Conservation (phyloP, 2,329 filamentous ascomycete species). For the Rutstroemia sp. region DNA sequence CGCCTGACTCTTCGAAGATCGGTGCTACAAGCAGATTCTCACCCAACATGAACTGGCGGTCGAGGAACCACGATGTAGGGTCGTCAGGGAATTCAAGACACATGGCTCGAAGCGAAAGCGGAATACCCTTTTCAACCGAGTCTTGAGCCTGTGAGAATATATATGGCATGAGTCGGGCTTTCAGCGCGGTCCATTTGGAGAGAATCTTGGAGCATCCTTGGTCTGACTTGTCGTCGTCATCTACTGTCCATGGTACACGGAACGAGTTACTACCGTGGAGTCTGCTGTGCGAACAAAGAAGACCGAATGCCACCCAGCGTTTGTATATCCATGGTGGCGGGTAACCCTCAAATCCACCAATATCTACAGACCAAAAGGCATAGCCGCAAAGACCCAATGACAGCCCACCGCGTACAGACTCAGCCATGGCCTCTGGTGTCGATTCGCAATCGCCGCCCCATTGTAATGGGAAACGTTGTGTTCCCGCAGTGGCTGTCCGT, state of each 20-base stretch:
- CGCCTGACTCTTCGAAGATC: conserved; percentile 48
- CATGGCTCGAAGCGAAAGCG: conserved; percentile 48
- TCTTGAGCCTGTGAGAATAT: conserved; percentile 44
- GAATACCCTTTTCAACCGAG: conserved; percentile 42
- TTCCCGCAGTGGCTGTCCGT: conserved; percentile 49
- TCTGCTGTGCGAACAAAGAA: conserved; percentile 52
- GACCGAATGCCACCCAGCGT: conserved; percentile 56
- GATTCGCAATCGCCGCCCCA: conserved; percentile 59
- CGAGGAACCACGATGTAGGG: conserved; percentile 47
- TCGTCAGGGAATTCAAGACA: conserved; percentile 55
- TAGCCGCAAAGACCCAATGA: conserved; percentile 50
- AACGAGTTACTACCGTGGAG: conserved; percentile 53
- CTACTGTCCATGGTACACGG: conserved; percentile 57
- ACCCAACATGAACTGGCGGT: conserved; percentile 56
- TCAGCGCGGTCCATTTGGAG: conserved; percentile 37
- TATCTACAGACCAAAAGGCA: conserved; percentile 55
- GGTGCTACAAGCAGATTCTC: conserved; percentile 49
- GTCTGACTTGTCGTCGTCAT: conserved; percentile 43
- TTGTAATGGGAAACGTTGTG: conserved; percentile 50
- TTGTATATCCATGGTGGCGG: conserved; percentile 54
- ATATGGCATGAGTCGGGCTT: conserved; percentile 51
- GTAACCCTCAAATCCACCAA: conserved; percentile 55
- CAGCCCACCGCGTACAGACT: conserved; percentile 51
- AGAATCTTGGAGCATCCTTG: conserved; percentile 42
- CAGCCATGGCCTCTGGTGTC: conserved; percentile 54